phyloP scores from a whole-genome alignment of 1,284 basidiomycete species.

The Cutaneotrichosporon cutaneum region DNA sequence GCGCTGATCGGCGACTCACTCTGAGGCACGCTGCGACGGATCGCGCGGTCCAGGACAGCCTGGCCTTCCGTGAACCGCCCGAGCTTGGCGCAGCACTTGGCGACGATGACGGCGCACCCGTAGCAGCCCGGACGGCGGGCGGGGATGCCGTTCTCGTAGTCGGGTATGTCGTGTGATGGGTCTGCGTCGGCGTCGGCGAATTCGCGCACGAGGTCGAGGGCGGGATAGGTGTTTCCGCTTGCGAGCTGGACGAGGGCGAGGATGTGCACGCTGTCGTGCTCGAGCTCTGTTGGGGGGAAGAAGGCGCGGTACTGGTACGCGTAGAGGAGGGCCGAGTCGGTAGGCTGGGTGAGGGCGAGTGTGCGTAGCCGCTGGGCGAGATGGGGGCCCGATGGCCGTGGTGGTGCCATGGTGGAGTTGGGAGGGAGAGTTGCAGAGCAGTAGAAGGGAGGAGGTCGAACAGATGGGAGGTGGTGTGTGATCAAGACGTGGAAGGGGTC shows the following conservation, averaged over 20 bases:
- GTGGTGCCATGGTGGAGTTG: slow-evolving; percentile 21
- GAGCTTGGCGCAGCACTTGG: slow-evolving; percentile 69
- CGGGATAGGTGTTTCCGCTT: slow-evolving; percentile 72
- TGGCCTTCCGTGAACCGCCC: slow-evolving; percentile 58
- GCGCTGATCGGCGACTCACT: slow-evolving; percentile 28
- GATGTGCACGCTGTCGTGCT: slow-evolving; percentile 79
- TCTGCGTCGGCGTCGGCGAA: slow-evolving; percentile 49
- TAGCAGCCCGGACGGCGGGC: slow-evolving; percentile 55
- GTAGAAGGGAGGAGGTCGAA: background rate
- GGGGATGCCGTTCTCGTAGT: slow-evolving; percentile 38
- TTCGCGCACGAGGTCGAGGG: slow-evolving; percentile 65
- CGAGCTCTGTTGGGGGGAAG: slow-evolving; percentile 49
- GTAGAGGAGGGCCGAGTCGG: slow-evolving; percentile 45
- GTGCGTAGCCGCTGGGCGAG: slow-evolving; percentile 39
- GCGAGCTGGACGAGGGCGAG: slow-evolving; percentile 75
- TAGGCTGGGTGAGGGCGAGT: slow-evolving; percentile 35
- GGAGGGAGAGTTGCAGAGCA: background rate
- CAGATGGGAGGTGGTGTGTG: background rate
- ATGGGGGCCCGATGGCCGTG: slow-evolving; percentile 33
- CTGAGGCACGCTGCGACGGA: slow-evolving; percentile 34
- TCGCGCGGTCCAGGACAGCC: slow-evolving; percentile 41
- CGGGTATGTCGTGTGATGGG: slow-evolving; percentile 45
- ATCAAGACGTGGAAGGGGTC: background rate
- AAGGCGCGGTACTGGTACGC: slow-evolving; percentile 41
- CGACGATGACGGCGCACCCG: slow-evolving; percentile 74